phyloP scores from a whole-genome alignment of 306 rosid genomes.

The Rubus idaeus region DNA sequence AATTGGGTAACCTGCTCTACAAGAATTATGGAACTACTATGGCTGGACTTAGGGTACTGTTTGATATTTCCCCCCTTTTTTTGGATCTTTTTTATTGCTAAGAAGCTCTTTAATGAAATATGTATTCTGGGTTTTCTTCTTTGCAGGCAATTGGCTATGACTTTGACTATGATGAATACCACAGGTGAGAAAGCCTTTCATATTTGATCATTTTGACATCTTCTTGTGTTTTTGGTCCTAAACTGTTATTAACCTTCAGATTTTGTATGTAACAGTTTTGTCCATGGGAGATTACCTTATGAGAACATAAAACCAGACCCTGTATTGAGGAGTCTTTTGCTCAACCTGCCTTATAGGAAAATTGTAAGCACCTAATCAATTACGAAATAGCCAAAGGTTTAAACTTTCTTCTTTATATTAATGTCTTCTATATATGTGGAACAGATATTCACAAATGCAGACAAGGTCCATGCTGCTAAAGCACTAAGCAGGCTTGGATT shows the following conservation, averaged over 20 bases:
- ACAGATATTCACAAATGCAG: conserved; percentile 96
- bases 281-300: conserved; percentile 93
- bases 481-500: conserved; percentile 84
- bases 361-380: conserved; percentile 50
- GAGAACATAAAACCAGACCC: conserved; percentile 86
- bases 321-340: conserved; percentile 67
- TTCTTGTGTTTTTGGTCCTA: neutral
- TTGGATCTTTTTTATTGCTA: conserved; percentile 9
- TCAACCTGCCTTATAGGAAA: conserved; percentile 73
- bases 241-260: conserved; percentile 15
- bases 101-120: neutral
- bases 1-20: conserved; percentile 67
- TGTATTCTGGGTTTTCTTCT: conserved; percentile 18
- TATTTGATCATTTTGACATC: neutral
- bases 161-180: conserved; percentile 92
- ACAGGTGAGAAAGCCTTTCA: conserved; percentile 44
- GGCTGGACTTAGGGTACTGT: conserved; percentile 92
- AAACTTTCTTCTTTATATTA: conserved; percentile 11
- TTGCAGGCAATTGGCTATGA: conserved; percentile 90
- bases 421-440: neutral
- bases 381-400: neutral
- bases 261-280: conserved; percentile 48
- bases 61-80: neutral
- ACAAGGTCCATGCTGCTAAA: conserved; percentile 68
- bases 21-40: conserved; percentile 91